phyloP scores from a whole-genome alignment of 129 eudicot genomes.

The Escallonia herrerae region DNA sequence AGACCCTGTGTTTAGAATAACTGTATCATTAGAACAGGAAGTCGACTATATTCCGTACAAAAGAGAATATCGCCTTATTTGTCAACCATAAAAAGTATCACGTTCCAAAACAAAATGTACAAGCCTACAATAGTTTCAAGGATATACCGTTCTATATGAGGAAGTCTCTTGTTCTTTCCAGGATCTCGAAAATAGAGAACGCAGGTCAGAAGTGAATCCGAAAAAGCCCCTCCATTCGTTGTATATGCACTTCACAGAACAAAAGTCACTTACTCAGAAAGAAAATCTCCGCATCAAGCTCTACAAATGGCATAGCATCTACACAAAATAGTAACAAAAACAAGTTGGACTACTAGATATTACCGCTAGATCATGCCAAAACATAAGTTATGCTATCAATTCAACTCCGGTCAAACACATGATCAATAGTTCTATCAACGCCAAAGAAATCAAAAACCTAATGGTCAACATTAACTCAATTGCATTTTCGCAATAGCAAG shows the following conservation, averaged over 20 bases:
- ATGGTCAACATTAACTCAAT: too few species aligned
- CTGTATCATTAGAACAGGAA: too few species aligned
- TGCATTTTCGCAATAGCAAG: too few species aligned
- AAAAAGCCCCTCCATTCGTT: slow-evolving; percentile 77
- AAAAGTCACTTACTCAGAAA: not conserved
- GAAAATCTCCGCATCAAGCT: not conserved
- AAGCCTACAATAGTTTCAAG: not conserved
- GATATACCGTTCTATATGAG: slow-evolving; percentile 61
- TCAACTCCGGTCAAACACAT: too few species aligned
- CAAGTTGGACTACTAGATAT: not conserved
- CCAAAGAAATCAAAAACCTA: too few species aligned
- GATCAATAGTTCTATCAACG: too few species aligned
- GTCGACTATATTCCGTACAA: too few species aligned
- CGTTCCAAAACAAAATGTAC: not conserved
- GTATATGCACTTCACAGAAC: slow-evolving; percentile 69
- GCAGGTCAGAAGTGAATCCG: slow-evolving; percentile 74
- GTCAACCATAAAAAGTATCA: not conserved
- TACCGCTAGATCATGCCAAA: too few species aligned
- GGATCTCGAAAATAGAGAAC: slow-evolving; percentile 50
- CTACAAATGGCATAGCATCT: not conserved
- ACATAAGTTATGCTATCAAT: too few species aligned
- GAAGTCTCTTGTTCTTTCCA: slow-evolving; percentile 60
- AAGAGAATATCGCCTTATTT: too few species aligned
- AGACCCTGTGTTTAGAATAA: too few species aligned
- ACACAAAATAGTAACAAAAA: not conserved